phyloP scores from a whole-genome alignment of 106 monocot species.

The Narthecium ossifragum region DNA sequence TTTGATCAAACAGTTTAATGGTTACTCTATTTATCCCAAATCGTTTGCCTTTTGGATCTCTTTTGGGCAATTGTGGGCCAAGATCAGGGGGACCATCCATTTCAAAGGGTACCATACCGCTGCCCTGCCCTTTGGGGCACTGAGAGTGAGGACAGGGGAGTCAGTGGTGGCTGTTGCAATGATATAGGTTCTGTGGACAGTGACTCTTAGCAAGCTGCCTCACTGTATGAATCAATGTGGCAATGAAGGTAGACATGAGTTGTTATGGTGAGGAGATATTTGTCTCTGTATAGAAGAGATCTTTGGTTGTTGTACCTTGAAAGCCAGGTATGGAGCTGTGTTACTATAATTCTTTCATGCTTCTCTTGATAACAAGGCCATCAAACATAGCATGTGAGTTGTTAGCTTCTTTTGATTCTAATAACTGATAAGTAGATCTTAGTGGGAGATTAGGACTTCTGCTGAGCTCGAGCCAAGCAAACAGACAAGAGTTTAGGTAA shows the following conservation, averaged over 20 bases:
- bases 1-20: too few species aligned
- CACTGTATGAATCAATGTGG: neutral
- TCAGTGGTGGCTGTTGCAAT: too few species aligned
- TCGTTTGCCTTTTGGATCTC: too few species aligned
- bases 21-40: too few species aligned
- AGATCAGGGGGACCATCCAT: too few species aligned
- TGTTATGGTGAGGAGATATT: neutral
- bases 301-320: too few species aligned
- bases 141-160: too few species aligned
- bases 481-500: neutral
- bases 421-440: neutral
- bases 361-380: neutral
- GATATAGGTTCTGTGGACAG: neutral
- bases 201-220: neutral
- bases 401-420: neutral
- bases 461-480: neutral
- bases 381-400: neutral
- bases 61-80: too few species aligned
- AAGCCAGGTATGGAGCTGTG: too few species aligned
- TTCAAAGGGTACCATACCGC: too few species aligned
- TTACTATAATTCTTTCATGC: neutral
- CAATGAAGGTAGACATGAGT: neutral
- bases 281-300: too few species aligned
- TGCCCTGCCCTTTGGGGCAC: too few species aligned
- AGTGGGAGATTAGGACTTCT: neutral